A percentile compares a stretch with the other conserved stretches of the same genome.
phyloP scores from a whole-genome alignment of 345 rosid genomes.

The Hypericum perforatum region DNA sequence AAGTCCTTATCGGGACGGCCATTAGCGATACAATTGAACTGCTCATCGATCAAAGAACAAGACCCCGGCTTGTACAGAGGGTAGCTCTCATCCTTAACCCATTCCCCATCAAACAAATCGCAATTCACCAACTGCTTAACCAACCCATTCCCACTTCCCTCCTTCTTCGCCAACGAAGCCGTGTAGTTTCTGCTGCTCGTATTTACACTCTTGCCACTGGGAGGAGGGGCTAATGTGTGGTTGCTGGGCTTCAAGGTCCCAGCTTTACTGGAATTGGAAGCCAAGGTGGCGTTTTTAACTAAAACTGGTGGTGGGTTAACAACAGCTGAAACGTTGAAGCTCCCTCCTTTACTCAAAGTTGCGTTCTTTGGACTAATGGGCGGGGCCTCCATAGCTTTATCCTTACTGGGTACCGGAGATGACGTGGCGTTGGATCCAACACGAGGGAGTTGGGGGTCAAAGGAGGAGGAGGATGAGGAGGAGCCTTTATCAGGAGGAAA shows the following conservation, averaged over 20 bases:
- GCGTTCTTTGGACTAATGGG: conserved; percentile 12
- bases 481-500: conserved; percentile 33
- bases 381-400: neutral
- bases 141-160: conserved; percentile 28
- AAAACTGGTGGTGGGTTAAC: conserved; percentile 5
- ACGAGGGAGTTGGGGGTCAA: conserved; percentile 6
- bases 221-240: conserved; percentile 15
- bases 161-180: conserved; percentile 15
- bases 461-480: too few relatives aligned
- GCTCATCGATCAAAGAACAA: conserved; percentile 74
- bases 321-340: conserved; percentile 2
- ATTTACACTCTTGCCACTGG: neutral
- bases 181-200: conserved; percentile 8
- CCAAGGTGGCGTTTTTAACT: conserved; percentile 9
- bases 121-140: conserved; percentile 47
- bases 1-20: conserved; percentile 72
- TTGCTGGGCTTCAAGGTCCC: conserved; percentile 21
- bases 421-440: conserved; percentile 18
- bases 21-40: conserved; percentile 63
- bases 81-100: conserved; percentile 82
- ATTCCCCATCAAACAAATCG: conserved; percentile 72
- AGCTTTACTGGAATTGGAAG: conserved; percentile 12
- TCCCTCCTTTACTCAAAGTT: neutral
- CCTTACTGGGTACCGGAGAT: conserved; percentile 8
- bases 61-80: conserved; percentile 89